Base-by-base conservation (phyloP, 768 basidiomycete genomes). In the Mycena leptocephala region DNA sequence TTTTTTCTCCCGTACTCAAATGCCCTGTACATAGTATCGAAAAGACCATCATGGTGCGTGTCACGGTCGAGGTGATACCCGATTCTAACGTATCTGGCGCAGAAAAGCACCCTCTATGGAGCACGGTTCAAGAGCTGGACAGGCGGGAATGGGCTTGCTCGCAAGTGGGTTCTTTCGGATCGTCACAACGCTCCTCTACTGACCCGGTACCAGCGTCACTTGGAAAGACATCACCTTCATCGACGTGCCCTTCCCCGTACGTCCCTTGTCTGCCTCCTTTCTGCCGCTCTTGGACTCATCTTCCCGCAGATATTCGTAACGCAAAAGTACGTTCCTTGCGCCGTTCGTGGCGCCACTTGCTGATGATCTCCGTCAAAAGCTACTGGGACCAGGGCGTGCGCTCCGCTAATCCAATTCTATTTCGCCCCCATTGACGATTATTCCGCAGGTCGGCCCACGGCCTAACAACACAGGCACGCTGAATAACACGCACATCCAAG, bases 51-150 rank as follows among this genome's bases (percentile, higher is more conserved):
- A 88, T 89, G 89, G 89, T 88, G 48, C 20, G 82, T 64, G 10
- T 7, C 14, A 28, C 13, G 18, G 32, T 41, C 51, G 14, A 0
- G 28, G 7, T 28, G 16, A 30, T 14, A 32, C 6, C 14, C 18
- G 28, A 33, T 20, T 46, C 39, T 46, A 26, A 53, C 22, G 11
- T 11, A 20, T 26, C 51, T 43, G 30, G 30, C 65, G 5, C 70
- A 92, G 91, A 88, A 88, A 76, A 86, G 88, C 66, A 82, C 88
- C 0, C 82, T 92, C 3, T 92, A 92, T 71, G 92, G 84, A 9
- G 92, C 92, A n/a, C 88, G 92, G 13, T 93, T 93, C 85, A 93
- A 93, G 84, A 93, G 92, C 79, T 93, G 91, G 91, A 89, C 90
- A 0, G 92, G 92, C 0, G 92, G 92, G 37, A 90, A 91, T 70